Evolutionary conservation across 257 asterid genomes (phyloP), one percentile per base, ranked within the genome.

Genomic region (Lycium barbarum): DNA sequence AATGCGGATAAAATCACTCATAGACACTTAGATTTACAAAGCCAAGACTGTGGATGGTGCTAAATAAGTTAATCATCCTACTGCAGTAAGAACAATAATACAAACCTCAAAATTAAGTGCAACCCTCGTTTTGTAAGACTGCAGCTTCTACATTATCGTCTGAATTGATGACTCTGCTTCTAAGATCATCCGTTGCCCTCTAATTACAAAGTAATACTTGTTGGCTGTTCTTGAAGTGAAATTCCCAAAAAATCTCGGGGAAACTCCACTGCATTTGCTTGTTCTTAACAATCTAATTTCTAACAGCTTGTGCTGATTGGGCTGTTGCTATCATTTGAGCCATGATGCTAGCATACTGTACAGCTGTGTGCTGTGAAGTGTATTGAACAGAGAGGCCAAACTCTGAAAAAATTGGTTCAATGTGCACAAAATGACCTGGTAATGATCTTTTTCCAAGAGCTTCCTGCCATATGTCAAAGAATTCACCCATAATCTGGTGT

Each of bases 191-290:
- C 93, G 91, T 90, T 93, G 94, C 79, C 97, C 99, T 89, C 95
- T 93, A 83, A 94, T 86, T 45, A 96, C 98, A 70, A 94, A 83
- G 86, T 88, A 96, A 82, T 92, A 94, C 87, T 93, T 94, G 84
- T 86, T 87, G 98, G 97, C 88, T 92, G 96, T 88, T 94, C 98
- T 67, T 91, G 92, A 70, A 94, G 95, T 18, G 97, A 91, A 86
- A 96, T 92, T 89, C 99, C 99, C 90, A 92, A 68, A 87, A 95
- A 96, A 83, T 96, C 99, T 78, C 98, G 97, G 14, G 99, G 97
- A 79, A 93, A 95, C 57, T 94, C 97, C 84, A 89, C 83, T 47
- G 86, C 86, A 83, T 58, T 86, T 9, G 89, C 35, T 91, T 90
- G 95, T 17, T 96, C 99, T 95, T 14, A 73, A 62, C 33, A 3